These are phyloP conservation scores for Candolleomyces aberdarensis DNA, from an alignment of 768 basidiomycete species.

Conservation along the genomic window DNA sequence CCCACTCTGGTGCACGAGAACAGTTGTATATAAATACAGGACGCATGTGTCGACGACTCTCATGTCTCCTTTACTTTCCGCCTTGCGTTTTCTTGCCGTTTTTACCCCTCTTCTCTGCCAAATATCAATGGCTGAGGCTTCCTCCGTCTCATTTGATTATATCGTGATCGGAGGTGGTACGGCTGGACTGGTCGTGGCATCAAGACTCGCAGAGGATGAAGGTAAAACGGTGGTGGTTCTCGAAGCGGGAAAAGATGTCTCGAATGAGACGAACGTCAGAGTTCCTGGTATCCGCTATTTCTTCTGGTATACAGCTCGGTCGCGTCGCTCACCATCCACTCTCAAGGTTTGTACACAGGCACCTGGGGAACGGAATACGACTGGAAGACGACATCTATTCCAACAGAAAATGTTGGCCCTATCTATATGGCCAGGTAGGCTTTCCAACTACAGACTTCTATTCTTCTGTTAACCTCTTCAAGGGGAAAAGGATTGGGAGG, in stretches of 20 bases:
- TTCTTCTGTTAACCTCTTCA: background rate
- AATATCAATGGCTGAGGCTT: too few species aligned
- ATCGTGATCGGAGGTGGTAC: background rate
- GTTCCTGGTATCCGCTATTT: conserved; percentile 3
- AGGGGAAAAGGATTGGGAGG: conserved; percentile 18
- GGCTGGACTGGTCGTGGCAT: background rate
- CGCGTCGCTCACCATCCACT: conserved; percentile 14
- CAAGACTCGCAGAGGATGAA: background rate
- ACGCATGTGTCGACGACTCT: too few species aligned
- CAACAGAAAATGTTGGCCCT: conserved; percentile 10
- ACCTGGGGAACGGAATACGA: conserved; percentile 17
- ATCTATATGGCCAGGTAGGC: conserved; percentile 8
- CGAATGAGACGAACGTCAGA: conserved; percentile 44
- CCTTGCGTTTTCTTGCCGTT: too few species aligned
- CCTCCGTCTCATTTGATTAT: background rate
- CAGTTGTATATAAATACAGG: too few species aligned
- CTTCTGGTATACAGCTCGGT: conserved; percentile 31
- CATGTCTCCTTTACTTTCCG: too few species aligned
- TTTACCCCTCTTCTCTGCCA: too few species aligned
- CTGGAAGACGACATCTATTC: conserved; percentile 12
- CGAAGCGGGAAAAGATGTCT: conserved; percentile 30
- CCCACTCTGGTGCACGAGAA: too few species aligned
- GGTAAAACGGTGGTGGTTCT: background rate
- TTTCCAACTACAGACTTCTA: too few species aligned
- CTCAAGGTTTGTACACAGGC: conserved; percentile 19